Percentiles rank a stretch among this genome's conserved stretches.
Conservation (phyloP, 75 land plant genomes). For the Sequoia sempervirens region DNA sequence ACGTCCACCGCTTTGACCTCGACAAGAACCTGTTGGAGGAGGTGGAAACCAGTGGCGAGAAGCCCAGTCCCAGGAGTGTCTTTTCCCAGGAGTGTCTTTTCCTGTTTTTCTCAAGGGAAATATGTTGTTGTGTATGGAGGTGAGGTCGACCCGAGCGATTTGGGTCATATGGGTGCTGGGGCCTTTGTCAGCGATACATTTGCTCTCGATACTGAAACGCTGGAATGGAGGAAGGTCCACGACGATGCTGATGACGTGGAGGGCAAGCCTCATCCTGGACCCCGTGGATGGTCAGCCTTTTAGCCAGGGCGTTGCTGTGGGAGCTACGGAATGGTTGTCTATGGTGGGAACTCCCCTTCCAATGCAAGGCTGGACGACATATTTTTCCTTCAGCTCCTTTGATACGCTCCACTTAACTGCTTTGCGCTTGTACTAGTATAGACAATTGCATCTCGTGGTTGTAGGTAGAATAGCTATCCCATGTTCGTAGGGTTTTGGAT, state of each 20-base stretch:
- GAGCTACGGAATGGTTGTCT: conserved; percentile 65
- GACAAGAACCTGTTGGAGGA: conserved; percentile 40
- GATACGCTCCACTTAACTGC: background rate
- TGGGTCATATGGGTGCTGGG: conserved; percentile 90
- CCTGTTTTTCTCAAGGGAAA: conserved; percentile 47
- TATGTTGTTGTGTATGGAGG: conserved; percentile 70
- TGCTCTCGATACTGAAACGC: conserved; percentile 59
- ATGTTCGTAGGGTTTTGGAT: background rate
- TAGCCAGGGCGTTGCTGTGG: conserved; percentile 31
- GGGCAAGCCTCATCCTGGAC: conserved; percentile 65
- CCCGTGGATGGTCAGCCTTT: conserved; percentile 88
- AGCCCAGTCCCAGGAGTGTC: conserved; percentile 68
- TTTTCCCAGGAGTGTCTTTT: conserved; percentile 79
- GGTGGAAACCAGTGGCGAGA: no score
- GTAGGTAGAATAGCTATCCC: background rate
- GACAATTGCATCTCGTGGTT: background rate
- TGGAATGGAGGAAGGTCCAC: conserved; percentile 39
- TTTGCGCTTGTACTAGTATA: background rate
- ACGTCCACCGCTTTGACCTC: conserved; percentile 71
- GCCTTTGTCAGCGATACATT: conserved; percentile 59
- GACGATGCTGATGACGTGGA: conserved; percentile 20
- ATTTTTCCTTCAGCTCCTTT: conserved; percentile 22
- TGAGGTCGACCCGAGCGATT: conserved; percentile 88
- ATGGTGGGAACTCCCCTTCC: conserved; percentile 88
- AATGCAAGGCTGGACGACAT: conserved; percentile 86